These are phyloP conservation scores for Solanum etuberosum DNA, from an alignment of 257 asterid species.

Conservation along the genomic window DNA sequence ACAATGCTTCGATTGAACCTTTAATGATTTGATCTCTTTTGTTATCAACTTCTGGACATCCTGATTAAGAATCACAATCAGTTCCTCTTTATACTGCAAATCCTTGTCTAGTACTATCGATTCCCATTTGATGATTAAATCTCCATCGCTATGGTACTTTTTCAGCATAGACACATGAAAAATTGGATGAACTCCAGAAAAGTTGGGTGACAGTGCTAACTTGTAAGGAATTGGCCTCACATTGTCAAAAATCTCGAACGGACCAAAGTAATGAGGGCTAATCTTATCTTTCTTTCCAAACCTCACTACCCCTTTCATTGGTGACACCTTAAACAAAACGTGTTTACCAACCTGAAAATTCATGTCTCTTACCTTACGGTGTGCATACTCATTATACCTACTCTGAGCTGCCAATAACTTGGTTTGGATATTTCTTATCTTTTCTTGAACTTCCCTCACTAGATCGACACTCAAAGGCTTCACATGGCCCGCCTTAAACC, in stretches of 20 bases:
- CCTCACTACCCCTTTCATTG: not conserved
- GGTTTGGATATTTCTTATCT: not conserved
- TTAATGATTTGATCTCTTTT: too few relatives aligned
- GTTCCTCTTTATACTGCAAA: not conserved
- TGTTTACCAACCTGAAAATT: not conserved
- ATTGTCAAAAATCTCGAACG: not conserved
- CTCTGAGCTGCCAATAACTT: not conserved
- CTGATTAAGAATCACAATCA: too few relatives aligned
- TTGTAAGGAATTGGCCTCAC: not conserved
- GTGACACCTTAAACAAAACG: not conserved
- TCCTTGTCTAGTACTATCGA: not conserved
- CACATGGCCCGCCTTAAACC: not conserved
- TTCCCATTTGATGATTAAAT: not conserved
- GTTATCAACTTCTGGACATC: too few relatives aligned
- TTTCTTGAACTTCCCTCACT: not conserved
- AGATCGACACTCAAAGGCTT: not conserved
- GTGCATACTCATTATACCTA: not conserved
- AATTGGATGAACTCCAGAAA: not conserved
- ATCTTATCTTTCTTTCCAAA: not conserved
- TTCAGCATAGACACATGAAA: not conserved
- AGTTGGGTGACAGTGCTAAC: not conserved
- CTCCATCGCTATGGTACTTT: not conserved
- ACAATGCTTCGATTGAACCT: too few relatives aligned
- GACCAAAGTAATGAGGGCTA: not conserved
- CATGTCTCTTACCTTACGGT: not conserved